Evolutionary conservation across 192 early-diverging fungal species (phyloP).

Genomic region (Chytriomyces sp.): DNA sequence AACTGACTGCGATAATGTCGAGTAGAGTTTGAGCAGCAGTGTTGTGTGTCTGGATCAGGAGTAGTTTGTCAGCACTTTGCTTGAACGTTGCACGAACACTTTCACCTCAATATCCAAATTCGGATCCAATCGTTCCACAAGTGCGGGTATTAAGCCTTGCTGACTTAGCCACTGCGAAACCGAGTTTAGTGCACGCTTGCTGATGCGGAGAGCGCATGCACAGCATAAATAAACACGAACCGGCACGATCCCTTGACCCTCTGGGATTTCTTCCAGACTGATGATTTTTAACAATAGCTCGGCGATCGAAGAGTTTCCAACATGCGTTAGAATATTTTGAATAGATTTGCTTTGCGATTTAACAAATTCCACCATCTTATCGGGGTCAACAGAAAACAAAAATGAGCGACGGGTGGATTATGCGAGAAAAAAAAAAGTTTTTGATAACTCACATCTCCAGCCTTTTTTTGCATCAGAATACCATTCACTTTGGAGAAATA

Average conservation of each 20-base stretch:
- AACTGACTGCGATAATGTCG: constrained; percentile 82
- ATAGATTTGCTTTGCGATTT: constrained; percentile 78
- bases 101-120: constrained; percentile 76
- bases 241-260: constrained; percentile 84
- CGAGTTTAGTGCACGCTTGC: background rate
- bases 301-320: constrained; percentile 85
- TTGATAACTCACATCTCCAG: constrained; percentile 67
- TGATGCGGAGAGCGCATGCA: background rate
- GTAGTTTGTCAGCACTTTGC: background rate
- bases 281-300: constrained; percentile 93
- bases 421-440: constrained; percentile 11
- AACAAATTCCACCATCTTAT: constrained; percentile 85
- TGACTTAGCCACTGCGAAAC: constrained; percentile 79
- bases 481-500: constrained; percentile 92
- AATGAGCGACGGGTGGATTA: background rate
- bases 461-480: constrained; percentile 87
- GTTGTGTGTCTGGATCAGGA: constrained; percentile 66
- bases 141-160: constrained; percentile 74
- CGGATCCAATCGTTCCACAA: constrained; percentile 83
- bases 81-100: background rate
- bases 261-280: constrained; percentile 87
- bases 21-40: constrained; percentile 79
- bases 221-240: constrained; percentile 43
- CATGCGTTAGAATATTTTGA: constrained; percentile 77
- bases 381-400: background rate